Evolutionary conservation across 2,329 filamentous ascomycete genomes (phyloP).

Genomic region (Aspergillus hortae): DNA sequence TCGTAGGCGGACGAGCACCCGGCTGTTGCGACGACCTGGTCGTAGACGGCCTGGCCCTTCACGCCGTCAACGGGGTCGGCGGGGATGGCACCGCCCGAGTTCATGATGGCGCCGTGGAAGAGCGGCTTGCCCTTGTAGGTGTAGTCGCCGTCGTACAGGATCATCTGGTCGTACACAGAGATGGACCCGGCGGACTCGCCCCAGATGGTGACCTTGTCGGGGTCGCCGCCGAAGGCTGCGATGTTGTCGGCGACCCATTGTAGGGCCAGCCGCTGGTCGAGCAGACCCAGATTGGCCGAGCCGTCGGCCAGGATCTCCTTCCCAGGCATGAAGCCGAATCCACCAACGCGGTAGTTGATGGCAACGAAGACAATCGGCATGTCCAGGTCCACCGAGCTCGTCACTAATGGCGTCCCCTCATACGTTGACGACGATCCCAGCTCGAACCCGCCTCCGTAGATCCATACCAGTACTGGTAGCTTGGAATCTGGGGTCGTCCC

Average conservation of each 20-base stretch:
- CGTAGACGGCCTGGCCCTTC: slow-evolving; percentile 60
- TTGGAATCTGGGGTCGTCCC: slow-evolving; percentile 54
- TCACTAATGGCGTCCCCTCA: slow-evolving; percentile 32
- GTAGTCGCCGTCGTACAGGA: slow-evolving; percentile 67
- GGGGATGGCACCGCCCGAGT: slow-evolving; percentile 63
- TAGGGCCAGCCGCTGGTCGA: slow-evolving; percentile 69
- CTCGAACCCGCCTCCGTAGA: slow-evolving; percentile 59
- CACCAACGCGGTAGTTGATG: slow-evolving; percentile 73
- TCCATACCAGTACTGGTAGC: slow-evolving; percentile 65
- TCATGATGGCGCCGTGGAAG: slow-evolving; percentile 76
- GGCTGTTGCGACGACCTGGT: slow-evolving; percentile 45
- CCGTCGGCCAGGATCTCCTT: slow-evolving; percentile 65
- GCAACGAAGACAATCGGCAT: slow-evolving; percentile 72
- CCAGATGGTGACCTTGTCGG: slow-evolving; percentile 74
- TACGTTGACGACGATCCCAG: slow-evolving; percentile 46
- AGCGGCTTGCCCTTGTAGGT: slow-evolving; percentile 71
- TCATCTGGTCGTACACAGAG: slow-evolving; percentile 73
- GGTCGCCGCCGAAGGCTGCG: slow-evolving; percentile 72
- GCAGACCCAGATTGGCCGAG: slow-evolving; percentile 65
- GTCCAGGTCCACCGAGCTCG: slow-evolving; percentile 42
- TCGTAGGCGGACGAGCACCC: slow-evolving; percentile 43
- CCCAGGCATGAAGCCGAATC: slow-evolving; percentile 70
- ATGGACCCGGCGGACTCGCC: slow-evolving; percentile 70
- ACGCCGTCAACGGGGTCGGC: slow-evolving; percentile 61
- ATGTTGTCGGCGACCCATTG: slow-evolving; percentile 79